These are phyloP conservation scores for Taphrina flavorubra DNA, from an alignment of 1,139 yeast genomes.

Conservation along the genomic window DNA sequence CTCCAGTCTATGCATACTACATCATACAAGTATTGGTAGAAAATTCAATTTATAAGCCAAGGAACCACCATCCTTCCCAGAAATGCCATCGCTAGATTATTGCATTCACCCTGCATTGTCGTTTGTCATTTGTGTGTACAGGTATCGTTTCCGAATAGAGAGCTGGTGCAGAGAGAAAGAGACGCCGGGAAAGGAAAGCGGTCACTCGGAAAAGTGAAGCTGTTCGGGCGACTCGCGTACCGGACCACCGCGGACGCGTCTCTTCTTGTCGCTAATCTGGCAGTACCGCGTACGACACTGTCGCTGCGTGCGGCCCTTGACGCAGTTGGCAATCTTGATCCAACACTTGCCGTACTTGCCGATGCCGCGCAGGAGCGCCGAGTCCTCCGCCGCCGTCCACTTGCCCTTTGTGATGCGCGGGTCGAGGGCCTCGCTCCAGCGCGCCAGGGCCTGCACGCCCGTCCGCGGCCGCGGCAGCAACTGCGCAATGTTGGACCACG, in stretches of 20 bases:
- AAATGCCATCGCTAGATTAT: no score
- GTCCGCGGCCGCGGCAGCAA: slow-evolving; percentile 58
- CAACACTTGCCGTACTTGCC: slow-evolving; percentile 84
- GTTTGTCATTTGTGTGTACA: no score
- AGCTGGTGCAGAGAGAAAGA: no score
- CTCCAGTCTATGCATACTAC: no score
- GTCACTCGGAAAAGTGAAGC: slow-evolving; percentile 11
- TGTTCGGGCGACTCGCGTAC: slow-evolving; percentile 9
- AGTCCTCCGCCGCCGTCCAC: slow-evolving; percentile 82
- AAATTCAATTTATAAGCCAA: no score
- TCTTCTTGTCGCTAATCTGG: slow-evolving; percentile 40
- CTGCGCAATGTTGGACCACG: slow-evolving; percentile 38
- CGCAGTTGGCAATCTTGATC: slow-evolving; percentile 52
- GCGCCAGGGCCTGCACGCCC: slow-evolving; percentile 92
- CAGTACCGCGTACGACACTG: slow-evolving; percentile 39
- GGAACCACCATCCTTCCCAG: no score
- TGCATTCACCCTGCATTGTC: no score
- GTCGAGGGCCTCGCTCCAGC: slow-evolving; percentile 86
- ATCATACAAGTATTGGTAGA: no score
- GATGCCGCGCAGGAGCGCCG: slow-evolving; percentile 67
- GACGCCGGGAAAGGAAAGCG: no score
- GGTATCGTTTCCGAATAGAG: no score
- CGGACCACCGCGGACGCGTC: slow-evolving; percentile 23
- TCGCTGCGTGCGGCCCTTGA: slow-evolving; percentile 40
- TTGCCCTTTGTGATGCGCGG: slow-evolving; percentile 80